These are phyloP conservation scores for Carex arenaria DNA, from an alignment of 202 grass and related monocot species.

Conservation along the genomic window DNA sequence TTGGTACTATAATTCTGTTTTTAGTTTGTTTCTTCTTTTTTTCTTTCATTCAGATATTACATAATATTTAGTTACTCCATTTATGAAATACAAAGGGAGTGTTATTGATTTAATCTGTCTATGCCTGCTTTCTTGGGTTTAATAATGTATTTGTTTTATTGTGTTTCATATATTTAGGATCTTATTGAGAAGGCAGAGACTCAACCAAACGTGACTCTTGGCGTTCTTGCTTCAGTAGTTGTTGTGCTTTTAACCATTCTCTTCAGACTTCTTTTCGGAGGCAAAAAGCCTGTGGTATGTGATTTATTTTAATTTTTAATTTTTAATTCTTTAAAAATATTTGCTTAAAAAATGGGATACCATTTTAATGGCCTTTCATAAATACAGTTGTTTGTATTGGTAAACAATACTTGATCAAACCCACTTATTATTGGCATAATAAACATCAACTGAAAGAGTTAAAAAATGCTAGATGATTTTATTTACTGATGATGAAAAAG, in stretches of 20 bases:
- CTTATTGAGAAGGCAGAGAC: conserved; percentile 83
- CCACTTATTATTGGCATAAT: not conserved
- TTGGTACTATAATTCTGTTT: not conserved
- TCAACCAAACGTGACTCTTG: conserved; percentile 75
- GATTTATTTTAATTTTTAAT: not conserved
- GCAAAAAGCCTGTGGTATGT: conserved; percentile 66
- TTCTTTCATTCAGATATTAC: not conserved
- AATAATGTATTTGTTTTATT: not conserved
- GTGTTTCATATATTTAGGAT: conserved; percentile 32
- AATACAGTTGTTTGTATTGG: not conserved
- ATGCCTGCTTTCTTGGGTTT: not conserved
- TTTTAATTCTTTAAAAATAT: not conserved
- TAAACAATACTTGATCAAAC: not conserved
- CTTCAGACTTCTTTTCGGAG: conserved; percentile 53
- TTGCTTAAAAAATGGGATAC: not conserved
- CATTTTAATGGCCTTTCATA: not conserved
- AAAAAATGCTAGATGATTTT: not conserved
- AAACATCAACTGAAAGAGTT: not conserved
- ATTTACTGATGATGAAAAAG: not conserved
- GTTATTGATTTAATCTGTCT: not conserved
- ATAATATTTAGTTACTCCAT: not conserved
- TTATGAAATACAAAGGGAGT: not conserved
- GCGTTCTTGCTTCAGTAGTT: conserved; percentile 48
- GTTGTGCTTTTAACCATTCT: conserved; percentile 48
- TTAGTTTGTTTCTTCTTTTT: not conserved